Conservation (phyloP, 2,329 filamentous ascomycete genomes). For the Biscogniauxia sp. region DNA sequence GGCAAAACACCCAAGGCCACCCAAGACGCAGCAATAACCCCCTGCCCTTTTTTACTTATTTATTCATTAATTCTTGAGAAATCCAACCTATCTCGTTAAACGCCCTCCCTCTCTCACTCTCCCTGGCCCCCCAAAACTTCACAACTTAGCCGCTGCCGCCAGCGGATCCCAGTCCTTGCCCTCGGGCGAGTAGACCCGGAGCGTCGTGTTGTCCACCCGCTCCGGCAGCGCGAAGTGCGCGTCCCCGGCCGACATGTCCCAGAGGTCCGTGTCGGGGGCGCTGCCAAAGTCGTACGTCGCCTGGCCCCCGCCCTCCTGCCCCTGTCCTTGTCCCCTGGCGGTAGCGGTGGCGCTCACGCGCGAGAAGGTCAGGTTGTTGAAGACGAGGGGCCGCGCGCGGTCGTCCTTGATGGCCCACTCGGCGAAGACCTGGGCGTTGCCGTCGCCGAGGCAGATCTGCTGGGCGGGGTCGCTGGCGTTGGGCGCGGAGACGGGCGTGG, state of each 20-base stretch:
- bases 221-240: not conserved
- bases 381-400: constrained; percentile 3
- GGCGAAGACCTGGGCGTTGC: constrained; percentile 9
- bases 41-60: no score
- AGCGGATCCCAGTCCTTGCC: not conserved
- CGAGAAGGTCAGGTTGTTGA: constrained; percentile 16
- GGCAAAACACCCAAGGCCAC: no score
- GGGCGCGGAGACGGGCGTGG: not conserved
- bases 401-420: constrained; percentile 7
- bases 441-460: constrained; percentile 13
- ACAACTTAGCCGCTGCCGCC: no score
- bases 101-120: no score
- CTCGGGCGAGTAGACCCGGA: not conserved
- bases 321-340: no score
- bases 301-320: no score
- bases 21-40: no score
- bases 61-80: no score
- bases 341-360: constrained; percentile 1
- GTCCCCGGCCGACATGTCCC: not conserved
- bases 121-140: no score
- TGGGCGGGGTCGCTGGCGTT: constrained; percentile 3
- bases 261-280: not conserved
- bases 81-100: no score
- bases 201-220: not conserved
- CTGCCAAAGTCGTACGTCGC: constrained; percentile 3